Evolutionary conservation across 2,329 filamentous ascomycete genomes (phyloP).

Genomic region (Calonectria hawksworthii): DNA sequence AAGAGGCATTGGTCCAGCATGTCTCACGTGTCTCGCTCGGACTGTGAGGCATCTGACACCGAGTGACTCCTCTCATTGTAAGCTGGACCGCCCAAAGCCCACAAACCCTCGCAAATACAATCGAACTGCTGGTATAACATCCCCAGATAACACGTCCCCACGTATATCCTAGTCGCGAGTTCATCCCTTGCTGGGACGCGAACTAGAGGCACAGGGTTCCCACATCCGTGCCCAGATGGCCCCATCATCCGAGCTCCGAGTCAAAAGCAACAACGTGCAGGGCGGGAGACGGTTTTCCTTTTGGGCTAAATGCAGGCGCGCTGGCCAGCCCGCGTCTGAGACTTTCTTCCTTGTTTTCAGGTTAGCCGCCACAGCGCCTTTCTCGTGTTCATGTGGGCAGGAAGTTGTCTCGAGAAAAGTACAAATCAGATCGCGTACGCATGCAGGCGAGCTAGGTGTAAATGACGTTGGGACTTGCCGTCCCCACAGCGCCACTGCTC

Average conservation of each 20-base stretch:
- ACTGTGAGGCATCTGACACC: background rate
- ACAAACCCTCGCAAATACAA: background rate
- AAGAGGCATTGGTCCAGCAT: background rate
- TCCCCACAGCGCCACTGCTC: constrained; percentile 1
- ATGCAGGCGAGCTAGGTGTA: background rate
- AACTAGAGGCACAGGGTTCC: constrained; percentile 10
- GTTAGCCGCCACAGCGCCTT: background rate
- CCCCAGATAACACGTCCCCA: background rate
- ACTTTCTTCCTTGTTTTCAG: constrained; percentile 10
- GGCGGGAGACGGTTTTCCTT: constrained; percentile 21
- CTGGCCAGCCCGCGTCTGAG: background rate
- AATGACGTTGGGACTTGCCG: constrained; percentile 8
- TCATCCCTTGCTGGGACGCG: constrained; percentile 3
- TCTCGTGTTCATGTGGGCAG: constrained; percentile 2
- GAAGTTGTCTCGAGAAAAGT: constrained; percentile 13
- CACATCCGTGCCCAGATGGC: background rate
- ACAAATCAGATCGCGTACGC: background rate
- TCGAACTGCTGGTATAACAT: background rate
- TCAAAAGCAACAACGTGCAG: constrained; percentile 37
- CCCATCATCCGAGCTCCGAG: constrained; percentile 20
- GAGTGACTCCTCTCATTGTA: background rate
- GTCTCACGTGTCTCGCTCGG: background rate
- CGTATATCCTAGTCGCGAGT: background rate
- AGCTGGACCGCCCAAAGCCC: background rate
- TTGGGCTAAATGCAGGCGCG: background rate